Conservation (phyloP, 345 rosid genomes). For the Eucalyptus marginata region DNA sequence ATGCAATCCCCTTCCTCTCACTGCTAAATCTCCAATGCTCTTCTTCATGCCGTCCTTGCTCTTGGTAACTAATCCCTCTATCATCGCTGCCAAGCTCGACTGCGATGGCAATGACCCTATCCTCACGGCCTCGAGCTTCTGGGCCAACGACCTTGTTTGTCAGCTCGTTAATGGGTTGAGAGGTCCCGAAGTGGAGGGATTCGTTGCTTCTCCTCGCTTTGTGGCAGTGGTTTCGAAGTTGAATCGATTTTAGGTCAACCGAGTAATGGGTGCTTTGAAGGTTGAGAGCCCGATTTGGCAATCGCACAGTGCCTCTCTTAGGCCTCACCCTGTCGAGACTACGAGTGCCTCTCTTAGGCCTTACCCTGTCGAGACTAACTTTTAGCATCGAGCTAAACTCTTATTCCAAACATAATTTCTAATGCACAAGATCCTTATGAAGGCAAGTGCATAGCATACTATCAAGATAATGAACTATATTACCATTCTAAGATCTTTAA, state of each 20-base stretch:
- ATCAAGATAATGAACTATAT: rapidly evolving
- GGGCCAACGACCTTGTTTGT: rapidly evolving
- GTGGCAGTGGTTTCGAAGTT: rapidly evolving
- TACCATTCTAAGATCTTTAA: rapidly evolving
- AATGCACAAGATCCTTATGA: too few relatives aligned
- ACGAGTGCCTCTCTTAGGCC: rapidly evolving
- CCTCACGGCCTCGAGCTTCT: rapidly evolving
- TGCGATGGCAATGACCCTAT: rapidly evolving
- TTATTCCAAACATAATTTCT: rapidly evolving
- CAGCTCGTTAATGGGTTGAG: too few relatives aligned
- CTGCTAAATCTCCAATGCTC: too few relatives aligned
- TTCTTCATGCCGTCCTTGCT: too few relatives aligned
- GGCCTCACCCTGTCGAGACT: too few relatives aligned
- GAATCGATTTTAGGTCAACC: rapidly evolving
- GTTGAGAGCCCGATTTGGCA: rapidly evolving
- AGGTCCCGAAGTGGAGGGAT: rapidly evolving
- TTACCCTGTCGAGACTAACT: rapidly evolving
- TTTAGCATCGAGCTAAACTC: rapidly evolving
- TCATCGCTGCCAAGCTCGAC: rapidly evolving
- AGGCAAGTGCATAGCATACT: rapidly evolving
- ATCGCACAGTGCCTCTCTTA: rapidly evolving
- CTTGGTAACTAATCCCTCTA: too few relatives aligned
- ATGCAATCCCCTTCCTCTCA: too few relatives aligned
- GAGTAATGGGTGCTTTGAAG: rapidly evolving
- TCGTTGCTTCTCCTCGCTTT: too few relatives aligned